Evolutionary conservation across 352 stramenopile genomes (phyloP), one percentile per base, ranked within the genome.

Genomic region (Paralagenidium karlingii): DNA sequence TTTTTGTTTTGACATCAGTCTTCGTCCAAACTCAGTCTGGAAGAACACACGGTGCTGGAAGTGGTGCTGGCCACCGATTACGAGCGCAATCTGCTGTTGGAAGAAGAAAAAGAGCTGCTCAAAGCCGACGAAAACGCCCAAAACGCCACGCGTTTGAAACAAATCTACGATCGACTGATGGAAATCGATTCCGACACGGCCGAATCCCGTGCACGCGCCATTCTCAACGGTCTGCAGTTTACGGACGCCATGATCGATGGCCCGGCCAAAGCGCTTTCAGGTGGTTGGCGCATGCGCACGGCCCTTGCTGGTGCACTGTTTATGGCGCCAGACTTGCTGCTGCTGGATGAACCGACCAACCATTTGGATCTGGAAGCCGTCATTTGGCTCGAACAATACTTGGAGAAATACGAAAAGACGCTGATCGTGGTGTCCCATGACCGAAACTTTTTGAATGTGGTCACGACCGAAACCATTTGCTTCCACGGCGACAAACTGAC

Each of bases 351-450:
- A 60, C 80, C 88, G 32, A 96, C 84, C 33, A 94, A 96, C 60
- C 75, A 94, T 50, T 79, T 95, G 63, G 83, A 95, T 60, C 54
- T 96, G 1, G 76, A 95, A 50, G 80, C 77, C 16, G 83, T 96
- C 3, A 83, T 96, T 34, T 96, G 86, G 83, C 62, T 96, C 21
- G 76, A 95, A 52, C 63, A 95, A 39, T 96, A 95, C 61, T 45
- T 96, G 27, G 66, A 88, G 48, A 74, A 79, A 45, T 95, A 94
- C 55, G 58, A 76, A 16, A 95, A 97, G 60, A 97, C 92, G 34
- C 79, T 96, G 54, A 85, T 96, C 38, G 68, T 98, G 13, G 91
- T 98, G 13, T 96, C 80, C 44, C 93, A 98, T 56, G 94, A 98
- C 58, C 76, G 91, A 13, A 88, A 89, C 24, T 99, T 98, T 55